Conservation (phyloP, 179 eudicot species). For the Nepenthes alata region DNA sequence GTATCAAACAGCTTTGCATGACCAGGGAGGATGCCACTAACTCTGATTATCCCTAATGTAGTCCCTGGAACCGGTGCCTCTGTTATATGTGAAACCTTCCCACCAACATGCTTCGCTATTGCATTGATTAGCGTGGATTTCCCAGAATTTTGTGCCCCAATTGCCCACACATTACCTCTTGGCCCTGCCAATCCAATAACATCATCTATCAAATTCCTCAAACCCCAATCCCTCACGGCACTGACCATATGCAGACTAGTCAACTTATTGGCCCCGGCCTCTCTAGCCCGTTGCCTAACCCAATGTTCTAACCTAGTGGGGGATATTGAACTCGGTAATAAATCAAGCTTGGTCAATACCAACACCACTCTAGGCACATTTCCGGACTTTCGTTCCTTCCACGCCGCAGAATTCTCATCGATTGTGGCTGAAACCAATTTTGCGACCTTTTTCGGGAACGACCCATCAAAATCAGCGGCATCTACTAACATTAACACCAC, state of each 20-base stretch:
- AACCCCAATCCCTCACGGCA: constrained; percentile 75
- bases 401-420: constrained; percentile 46
- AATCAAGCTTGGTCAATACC: constrained; percentile 83
- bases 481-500: constrained; percentile 83
- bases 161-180: constrained; percentile 89
- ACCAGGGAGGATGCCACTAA: constrained; percentile 77
- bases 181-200: constrained; percentile 61
- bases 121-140: constrained; percentile 90
- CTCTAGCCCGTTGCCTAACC: constrained; percentile 82
- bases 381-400: constrained; percentile 92
- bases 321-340: constrained; percentile 52
- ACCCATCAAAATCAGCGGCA: constrained; percentile 82
- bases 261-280: constrained; percentile 63
- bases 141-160: constrained; percentile 96
- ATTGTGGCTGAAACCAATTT: constrained; percentile 53
- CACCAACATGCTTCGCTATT: constrained; percentile 54
- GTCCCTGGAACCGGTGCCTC: constrained; percentile 97
- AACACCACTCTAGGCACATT: constrained; percentile 77
- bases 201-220: constrained; percentile 74
- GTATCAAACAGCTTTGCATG: constrained; percentile 89
- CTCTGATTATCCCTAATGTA: constrained; percentile 76
- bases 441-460: constrained; percentile 75
- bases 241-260: constrained; percentile 88
- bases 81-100: constrained; percentile 48
- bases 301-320: constrained; percentile 84